Percentiles rank a stretch among this genome's conserved stretches.
These are phyloP conservation scores for Diaporthe humulicola DNA, from an alignment of 2,329 filamentous ascomycete genomes.

Conservation along the genomic window DNA sequence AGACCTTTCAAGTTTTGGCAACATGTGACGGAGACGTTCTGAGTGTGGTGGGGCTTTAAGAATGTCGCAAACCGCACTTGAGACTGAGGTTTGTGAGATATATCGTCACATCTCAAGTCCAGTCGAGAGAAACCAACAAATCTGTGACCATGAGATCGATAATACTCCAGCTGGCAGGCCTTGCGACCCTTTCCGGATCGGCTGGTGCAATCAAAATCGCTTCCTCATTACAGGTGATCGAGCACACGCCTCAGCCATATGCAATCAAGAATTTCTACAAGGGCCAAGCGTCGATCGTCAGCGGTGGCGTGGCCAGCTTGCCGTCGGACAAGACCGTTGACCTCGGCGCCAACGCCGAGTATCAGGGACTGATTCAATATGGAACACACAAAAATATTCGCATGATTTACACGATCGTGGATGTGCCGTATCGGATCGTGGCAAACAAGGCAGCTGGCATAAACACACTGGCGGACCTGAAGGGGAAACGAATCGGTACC, in stretches of 20 bases:
- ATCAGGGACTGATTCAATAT: neutral
- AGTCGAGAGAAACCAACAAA: neutral
- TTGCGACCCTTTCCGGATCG: neutral
- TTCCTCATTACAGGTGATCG: neutral
- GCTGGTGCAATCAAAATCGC: neutral
- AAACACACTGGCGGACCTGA: neutral
- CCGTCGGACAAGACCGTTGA: conserved; percentile 6
- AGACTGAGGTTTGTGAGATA: neutral
- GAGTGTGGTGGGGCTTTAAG: neutral
- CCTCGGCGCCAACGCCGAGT: conserved; percentile 1
- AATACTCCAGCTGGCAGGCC: neutral
- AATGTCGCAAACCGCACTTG: neutral
- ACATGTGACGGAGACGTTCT: neutral
- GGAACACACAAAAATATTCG: neutral
- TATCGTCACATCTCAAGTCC: neutral
- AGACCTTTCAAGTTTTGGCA: neutral
- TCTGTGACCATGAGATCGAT: neutral
- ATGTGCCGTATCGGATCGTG: neutral
- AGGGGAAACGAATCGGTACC: neutral
- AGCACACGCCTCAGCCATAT: conserved; percentile 6
- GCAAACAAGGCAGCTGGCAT: conserved; percentile 2
- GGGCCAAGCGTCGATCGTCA: conserved; percentile 11
- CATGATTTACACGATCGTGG: conserved; percentile 11
- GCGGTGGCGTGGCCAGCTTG: conserved; percentile 5
- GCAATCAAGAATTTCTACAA: conserved; percentile 12